Evolutionary conservation across 805 yeast genomes (phyloP).

Genomic region (Metschnikowia bowlesiae): DNA sequence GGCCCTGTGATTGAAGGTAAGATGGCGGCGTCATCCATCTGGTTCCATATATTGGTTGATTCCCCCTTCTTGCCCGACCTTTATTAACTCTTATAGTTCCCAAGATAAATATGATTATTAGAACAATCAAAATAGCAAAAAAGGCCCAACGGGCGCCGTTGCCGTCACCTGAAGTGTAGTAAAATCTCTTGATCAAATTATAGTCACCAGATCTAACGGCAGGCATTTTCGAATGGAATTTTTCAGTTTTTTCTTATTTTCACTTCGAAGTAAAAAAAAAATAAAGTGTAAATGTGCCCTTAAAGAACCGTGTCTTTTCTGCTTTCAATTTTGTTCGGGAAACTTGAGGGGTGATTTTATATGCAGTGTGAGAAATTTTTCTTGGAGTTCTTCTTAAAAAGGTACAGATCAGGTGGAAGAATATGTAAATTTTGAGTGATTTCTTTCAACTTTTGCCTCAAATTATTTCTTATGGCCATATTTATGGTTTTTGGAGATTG

Average conservation of each 20-base stretch:
- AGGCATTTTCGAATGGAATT: background rate
- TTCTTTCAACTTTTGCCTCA: background rate
- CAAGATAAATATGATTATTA: conserved; percentile 42
- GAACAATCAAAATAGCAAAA: conserved; percentile 55
- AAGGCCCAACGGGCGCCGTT: conserved; percentile 59
- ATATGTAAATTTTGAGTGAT: background rate
- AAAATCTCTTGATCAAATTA: background rate
- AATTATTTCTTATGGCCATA: background rate
- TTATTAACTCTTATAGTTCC: conserved; percentile 54
- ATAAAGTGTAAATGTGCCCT: background rate
- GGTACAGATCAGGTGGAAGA: background rate
- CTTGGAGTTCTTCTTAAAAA: background rate
- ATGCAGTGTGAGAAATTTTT: conserved; percentile 1
- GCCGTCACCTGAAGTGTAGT: conserved; percentile 8
- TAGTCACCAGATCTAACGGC: background rate
- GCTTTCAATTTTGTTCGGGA: background rate
- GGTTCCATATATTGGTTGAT: conserved; percentile 66
- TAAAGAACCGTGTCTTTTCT: background rate
- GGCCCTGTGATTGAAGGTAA: conserved; percentile 61
- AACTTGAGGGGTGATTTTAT: background rate
- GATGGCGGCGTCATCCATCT: conserved; percentile 87
- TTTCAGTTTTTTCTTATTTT: background rate
- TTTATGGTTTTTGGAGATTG: background rate
- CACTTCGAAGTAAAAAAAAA: background rate
- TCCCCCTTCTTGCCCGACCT: conserved; percentile 45